Base-by-base conservation (phyloP, 306 rosid genomes). In the Benincasa hispida region DNA sequence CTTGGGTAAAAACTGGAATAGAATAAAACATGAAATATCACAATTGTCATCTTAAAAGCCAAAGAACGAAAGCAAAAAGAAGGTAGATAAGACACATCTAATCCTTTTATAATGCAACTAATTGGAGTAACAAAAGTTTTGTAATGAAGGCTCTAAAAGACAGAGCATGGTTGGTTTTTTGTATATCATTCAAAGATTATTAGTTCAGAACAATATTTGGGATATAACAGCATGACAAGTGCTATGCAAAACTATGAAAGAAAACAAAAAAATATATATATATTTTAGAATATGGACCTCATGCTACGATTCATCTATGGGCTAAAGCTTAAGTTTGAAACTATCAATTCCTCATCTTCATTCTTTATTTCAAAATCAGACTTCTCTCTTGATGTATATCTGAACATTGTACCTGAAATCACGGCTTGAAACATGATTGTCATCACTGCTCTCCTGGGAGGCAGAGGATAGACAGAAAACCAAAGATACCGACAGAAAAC, bases 1-100 rank as follows among this genome's bases (percentile, higher is more conserved):
- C 88, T 90, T 91, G n/a, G 92, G 96, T 75, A 79, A 85, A 85
- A 84, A 88, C 99, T 94, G 60, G 1, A 45, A 58, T 3, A 6
- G 14, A 76, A 41, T 7, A 60, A 8, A 60, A 45, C 25, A 45
- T 45, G 42, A 60, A 56, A 25, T 39, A 21, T 37, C 24, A 8
- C 9, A n/a, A 39, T 13, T 34, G 3, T 53, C n/a, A 53, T 74
- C 66, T 30, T 74, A 21, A 74, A 53, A 74, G 21, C n/a, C 5
- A 41, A 72, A 25, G 76, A 72, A 32, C 3, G 5, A 65, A 37
- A 22, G 5, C 4, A 14, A n/a, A 42, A 42, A 41, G 13, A 41
- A 41, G 47, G 47, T 41, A 2, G 10, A 41, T 6, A 10, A 3
- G 6, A 74, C 22, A 19, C 21, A 7, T 22, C 22, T 17, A 41